These are phyloP conservation scores for Pseudisothecium myosuroides DNA, from an alignment of 225 moss, liverwort and hornwort genomes.

Conservation along the genomic window DNA sequence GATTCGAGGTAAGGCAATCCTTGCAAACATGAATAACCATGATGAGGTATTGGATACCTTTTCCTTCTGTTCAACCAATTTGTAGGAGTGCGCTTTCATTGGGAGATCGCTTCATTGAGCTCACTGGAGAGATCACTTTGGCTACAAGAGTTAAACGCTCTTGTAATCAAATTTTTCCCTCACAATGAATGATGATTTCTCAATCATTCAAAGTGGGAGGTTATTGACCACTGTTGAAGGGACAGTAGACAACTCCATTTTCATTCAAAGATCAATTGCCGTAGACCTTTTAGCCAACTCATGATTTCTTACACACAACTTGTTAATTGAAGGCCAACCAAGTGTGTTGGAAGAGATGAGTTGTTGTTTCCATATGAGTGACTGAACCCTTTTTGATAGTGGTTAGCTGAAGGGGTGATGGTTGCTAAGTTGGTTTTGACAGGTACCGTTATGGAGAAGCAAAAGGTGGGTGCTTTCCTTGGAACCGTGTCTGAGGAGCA, in stretches of 20 bases:
- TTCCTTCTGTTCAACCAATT: background rate
- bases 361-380: background rate
- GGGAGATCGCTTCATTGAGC: background rate
- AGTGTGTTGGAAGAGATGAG: background rate
- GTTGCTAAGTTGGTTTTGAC: conserved; percentile 2
- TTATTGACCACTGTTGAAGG: background rate
- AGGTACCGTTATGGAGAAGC: conserved; percentile 54
- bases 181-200: background rate
- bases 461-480: conserved; percentile 36
- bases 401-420: conserved; percentile 4
- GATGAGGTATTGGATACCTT: background rate
- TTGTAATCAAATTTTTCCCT: background rate
- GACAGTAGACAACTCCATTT: background rate
- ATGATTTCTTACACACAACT: background rate
- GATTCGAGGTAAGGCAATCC: conserved; percentile 30
- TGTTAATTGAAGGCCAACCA: background rate
- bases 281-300: background rate
- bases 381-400: background rate
- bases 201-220: background rate
- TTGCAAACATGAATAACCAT: background rate
- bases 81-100: background rate
- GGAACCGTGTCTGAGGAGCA: conserved; percentile 31
- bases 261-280: background rate
- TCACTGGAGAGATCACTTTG: background rate
- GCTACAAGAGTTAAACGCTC: background rate